Conservation (phyloP, 2,329 filamentous ascomycete genomes). For the Neopestalotiopsis sp. region DNA sequence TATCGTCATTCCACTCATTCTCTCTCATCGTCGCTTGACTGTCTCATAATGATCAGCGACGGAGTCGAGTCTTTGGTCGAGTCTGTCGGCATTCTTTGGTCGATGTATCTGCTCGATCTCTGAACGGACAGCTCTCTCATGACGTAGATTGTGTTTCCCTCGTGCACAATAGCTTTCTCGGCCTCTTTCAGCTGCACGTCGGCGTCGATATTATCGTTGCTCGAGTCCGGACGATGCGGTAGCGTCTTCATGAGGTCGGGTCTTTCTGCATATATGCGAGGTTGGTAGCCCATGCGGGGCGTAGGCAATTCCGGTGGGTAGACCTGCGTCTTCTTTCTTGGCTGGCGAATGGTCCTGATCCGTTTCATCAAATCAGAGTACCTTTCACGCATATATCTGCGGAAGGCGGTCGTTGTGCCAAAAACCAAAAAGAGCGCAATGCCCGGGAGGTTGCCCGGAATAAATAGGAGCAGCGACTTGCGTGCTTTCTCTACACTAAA, state of each 20-base stretch:
- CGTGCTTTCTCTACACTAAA: constrained; percentile 23
- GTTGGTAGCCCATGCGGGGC: not conserved
- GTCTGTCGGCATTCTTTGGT: not conserved
- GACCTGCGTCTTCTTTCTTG: not conserved
- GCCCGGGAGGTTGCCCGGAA: constrained; percentile 29
- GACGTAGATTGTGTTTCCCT: constrained; percentile 1
- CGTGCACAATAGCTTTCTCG: not conserved
- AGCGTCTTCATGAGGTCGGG: constrained; percentile 17
- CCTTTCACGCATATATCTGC: constrained; percentile 21
- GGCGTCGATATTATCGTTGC: not conserved
- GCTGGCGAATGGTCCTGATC: constrained; percentile 18
- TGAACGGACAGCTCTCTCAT: constrained; percentile 2
- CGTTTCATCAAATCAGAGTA: not conserved
- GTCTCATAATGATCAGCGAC: constrained; percentile 9
- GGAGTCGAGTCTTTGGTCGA: constrained; percentile 9
- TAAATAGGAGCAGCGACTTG: constrained; percentile 24
- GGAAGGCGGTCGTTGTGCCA: constrained; percentile 28
- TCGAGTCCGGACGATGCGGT: constrained; percentile 7
- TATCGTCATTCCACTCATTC: not conserved
- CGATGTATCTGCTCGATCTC: not conserved
- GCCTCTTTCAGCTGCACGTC: not conserved
- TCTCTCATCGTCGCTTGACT: not conserved
- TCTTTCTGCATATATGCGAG: not conserved
- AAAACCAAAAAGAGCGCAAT: constrained; percentile 29
- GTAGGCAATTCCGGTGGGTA: not conserved